These are phyloP conservation scores for Tilletia indica DNA, from an alignment of 1,284 basidiomycete species.

Conservation along the genomic window DNA sequence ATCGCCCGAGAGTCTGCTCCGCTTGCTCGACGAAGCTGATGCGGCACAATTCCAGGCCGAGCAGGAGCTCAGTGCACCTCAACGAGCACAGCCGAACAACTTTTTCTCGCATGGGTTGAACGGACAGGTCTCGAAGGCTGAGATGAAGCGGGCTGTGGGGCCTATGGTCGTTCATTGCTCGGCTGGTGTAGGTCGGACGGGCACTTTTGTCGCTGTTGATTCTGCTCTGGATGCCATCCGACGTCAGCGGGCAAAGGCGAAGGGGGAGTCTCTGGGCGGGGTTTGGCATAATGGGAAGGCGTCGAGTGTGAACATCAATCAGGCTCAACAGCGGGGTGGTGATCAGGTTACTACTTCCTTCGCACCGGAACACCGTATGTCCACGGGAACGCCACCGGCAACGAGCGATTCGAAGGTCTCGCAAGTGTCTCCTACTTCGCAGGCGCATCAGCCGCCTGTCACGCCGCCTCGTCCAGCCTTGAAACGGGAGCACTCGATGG, in stretches of 20 bases:
- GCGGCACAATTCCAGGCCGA: slow-evolving; percentile 36
- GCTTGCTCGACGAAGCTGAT: slow-evolving; percentile 39
- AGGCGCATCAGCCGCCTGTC: neutral
- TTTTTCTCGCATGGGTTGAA: neutral
- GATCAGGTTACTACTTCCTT: too few relatives aligned
- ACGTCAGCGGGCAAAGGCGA: slow-evolving; percentile 18
- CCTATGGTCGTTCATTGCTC: slow-evolving; percentile 54
- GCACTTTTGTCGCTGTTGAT: slow-evolving; percentile 50
- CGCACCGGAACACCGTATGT: too few relatives aligned
- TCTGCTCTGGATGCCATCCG: slow-evolving; percentile 42
- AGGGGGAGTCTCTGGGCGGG: neutral
- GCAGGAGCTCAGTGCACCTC: slow-evolving; percentile 21
- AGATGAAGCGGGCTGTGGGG: slow-evolving; percentile 25
- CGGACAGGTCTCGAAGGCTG: neutral
- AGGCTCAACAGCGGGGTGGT: too few relatives aligned
- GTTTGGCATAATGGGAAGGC: slow-evolving; percentile 23
- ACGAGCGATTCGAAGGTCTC: neutral
- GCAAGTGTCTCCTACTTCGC: neutral
- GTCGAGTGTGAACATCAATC: neutral
- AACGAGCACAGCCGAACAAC: too few relatives aligned
- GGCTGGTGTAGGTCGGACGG: slow-evolving; percentile 53
- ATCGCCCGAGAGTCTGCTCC: slow-evolving; percentile 41
- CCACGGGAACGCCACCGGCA: too few relatives aligned
- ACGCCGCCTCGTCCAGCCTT: slow-evolving; percentile 9
- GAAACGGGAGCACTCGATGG: neutral